Percentiles rank a stretch among this genome's conserved stretches.
phyloP scores from a whole-genome alignment of 2,329 filamentous ascomycete genomes.

The Thielaviopsis populi region DNA sequence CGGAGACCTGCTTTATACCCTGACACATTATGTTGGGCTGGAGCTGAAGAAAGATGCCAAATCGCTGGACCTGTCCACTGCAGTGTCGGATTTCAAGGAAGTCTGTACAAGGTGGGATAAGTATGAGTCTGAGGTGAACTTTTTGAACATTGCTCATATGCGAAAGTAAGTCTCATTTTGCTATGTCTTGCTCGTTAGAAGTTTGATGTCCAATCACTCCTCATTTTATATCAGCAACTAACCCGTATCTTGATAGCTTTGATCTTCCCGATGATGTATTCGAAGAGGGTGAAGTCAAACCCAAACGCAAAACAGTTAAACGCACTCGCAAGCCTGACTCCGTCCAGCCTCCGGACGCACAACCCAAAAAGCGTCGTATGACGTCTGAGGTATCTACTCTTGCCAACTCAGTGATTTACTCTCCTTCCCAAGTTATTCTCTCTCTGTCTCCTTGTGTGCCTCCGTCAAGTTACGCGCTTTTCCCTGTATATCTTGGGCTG shows the following conservation, averaged over 20 bases:
- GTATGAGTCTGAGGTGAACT: conserved; percentile 61
- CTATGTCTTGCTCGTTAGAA: not conserved
- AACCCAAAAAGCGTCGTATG: conserved; percentile 33
- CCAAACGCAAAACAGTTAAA: conserved; percentile 40
- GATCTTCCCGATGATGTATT: conserved; percentile 87
- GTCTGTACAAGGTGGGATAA: conserved; percentile 61
- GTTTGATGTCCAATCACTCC: not conserved
- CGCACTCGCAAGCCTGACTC: conserved; percentile 22
- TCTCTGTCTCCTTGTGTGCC: not conserved
- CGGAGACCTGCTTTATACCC: conserved; percentile 53
- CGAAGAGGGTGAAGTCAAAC: conserved; percentile 58
- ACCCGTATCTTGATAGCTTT: conserved; percentile 40
- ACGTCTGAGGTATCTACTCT: conserved; percentile 30
- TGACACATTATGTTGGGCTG: conserved; percentile 87
- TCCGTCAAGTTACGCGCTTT: not conserved
- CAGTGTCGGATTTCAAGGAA: conserved; percentile 77
- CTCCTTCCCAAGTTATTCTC: not conserved
- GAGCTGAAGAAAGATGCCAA: conserved; percentile 64
- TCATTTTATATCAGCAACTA: not conserved
- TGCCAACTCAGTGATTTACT: not conserved
- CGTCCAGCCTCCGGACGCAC: conserved; percentile 25
- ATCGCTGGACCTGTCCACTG: conserved; percentile 61
- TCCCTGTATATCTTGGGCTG: not conserved
- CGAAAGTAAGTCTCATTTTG: conserved; percentile 51
- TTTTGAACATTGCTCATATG: conserved; percentile 66